These are phyloP conservation scores for Leccinum pellstonianum DNA, from an alignment of 768 basidiomycete species.

Conservation along the genomic window DNA sequence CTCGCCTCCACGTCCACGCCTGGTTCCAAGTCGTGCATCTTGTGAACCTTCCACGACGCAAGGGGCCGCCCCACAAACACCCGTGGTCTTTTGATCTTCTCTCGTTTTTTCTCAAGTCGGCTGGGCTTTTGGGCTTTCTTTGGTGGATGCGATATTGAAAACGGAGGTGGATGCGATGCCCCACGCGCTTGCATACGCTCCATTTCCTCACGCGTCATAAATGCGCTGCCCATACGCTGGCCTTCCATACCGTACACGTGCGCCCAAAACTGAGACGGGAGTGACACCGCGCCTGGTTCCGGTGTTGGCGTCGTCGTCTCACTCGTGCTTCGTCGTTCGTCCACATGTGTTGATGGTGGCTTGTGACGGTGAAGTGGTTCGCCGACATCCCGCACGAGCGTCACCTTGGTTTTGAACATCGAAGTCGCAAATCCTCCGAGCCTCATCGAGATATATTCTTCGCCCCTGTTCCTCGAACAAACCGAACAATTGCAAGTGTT, in stretches of 20 bases:
- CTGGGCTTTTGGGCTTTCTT: background rate
- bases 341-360: background rate
- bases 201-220: constrained; percentile 17
- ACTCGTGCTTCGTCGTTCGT: background rate
- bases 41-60: constrained; percentile 23
- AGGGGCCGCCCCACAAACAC: constrained; percentile 29
- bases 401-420: constrained; percentile 23
- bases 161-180: background rate
- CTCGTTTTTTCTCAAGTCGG: constrained; percentile 1
- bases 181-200: background rate
- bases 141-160: background rate
- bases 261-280: constrained; percentile 30
- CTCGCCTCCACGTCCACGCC: constrained; percentile 1
- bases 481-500: constrained; percentile 48
- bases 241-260: constrained; percentile 34
- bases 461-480: constrained; percentile 47
- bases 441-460: constrained; percentile 40
- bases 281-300: background rate
- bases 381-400: constrained; percentile 22
- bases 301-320: constrained; percentile 4
- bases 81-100: constrained; percentile 8
- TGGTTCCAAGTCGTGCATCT: constrained; percentile 25
- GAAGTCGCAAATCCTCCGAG: constrained; percentile 23
- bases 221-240: constrained; percentile 27
- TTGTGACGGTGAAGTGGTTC: background rate